Evolutionary conservation across 2,329 filamentous ascomycete genomes (phyloP).

Genomic region (Venturia aucupariae): DNA sequence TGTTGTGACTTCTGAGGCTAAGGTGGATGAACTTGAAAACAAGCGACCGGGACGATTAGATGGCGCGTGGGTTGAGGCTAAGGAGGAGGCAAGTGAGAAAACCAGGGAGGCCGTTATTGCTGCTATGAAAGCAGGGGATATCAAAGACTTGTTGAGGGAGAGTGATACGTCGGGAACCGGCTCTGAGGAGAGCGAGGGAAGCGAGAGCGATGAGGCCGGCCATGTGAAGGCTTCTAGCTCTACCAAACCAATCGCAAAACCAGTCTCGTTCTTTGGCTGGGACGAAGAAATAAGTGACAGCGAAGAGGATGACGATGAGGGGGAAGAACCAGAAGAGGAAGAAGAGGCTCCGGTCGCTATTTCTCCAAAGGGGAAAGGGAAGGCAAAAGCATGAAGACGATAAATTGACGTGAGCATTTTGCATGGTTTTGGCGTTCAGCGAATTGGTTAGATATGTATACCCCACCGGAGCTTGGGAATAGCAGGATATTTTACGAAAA

Average conservation of each 20-base stretch:
- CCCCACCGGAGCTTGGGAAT: neutral
- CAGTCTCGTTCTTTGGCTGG: constrained; percentile 60
- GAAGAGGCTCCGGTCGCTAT: constrained; percentile 14
- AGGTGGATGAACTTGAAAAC: constrained; percentile 72
- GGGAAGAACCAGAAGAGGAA: constrained; percentile 11
- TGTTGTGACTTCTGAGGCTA: constrained; percentile 72
- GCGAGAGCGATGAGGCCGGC: constrained; percentile 18
- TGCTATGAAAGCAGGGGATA: constrained; percentile 54
- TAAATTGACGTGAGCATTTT: neutral
- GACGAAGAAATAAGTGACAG: constrained; percentile 55
- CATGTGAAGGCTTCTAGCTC: constrained; percentile 6
- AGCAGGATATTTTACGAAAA: neutral
- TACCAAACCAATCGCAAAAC: constrained; percentile 28
- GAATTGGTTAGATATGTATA: constrained; percentile 1
- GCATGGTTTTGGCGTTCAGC: constrained; percentile 5
- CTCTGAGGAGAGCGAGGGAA: constrained; percentile 16
- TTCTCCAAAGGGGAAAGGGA: constrained; percentile 9
- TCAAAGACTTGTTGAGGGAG: constrained; percentile 34
- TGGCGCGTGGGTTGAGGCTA: constrained; percentile 90
- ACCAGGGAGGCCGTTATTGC: constrained; percentile 66
- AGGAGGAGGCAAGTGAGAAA: constrained; percentile 79
- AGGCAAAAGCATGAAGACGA: neutral
- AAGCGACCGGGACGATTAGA: constrained; percentile 54
- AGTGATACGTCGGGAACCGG: constrained; percentile 26
- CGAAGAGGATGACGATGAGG: constrained; percentile 36